These are phyloP conservation scores for Stentor coeruleus DNA, from an alignment of 73 alveolate species.

Conservation along the genomic window DNA sequence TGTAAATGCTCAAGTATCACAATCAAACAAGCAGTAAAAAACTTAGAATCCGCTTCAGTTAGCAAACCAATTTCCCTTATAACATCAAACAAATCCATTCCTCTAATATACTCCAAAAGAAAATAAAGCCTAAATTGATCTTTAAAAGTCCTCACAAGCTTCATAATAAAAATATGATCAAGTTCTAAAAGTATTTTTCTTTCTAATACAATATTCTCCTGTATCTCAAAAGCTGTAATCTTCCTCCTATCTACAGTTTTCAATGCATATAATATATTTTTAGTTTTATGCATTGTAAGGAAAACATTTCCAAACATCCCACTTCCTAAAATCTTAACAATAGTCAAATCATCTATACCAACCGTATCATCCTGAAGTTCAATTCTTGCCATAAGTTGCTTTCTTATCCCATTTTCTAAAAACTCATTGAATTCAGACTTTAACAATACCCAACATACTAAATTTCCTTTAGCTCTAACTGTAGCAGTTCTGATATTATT, in stretches of 20 bases:
- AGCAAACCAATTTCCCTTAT: constrained; percentile 40
- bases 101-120: constrained; percentile 36
- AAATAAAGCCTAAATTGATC: constrained; percentile 28
- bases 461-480: constrained; percentile 43
- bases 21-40: not conserved
- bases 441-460: constrained; percentile 32
- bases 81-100: constrained; percentile 42
- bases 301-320: constrained; percentile 35
- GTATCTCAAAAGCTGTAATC: constrained; percentile 28
- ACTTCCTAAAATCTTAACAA: constrained; percentile 42
- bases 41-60: not conserved
- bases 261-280: constrained; percentile 34
- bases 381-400: constrained; percentile 26
- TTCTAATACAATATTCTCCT: constrained; percentile 33
- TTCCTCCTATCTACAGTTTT: constrained; percentile 27
- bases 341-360: constrained; percentile 40
- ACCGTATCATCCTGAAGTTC: constrained; percentile 41
- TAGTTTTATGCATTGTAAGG: constrained; percentile 14
- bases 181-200: constrained; percentile 27
- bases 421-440: constrained; percentile 29
- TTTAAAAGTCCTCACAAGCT: constrained; percentile 30
- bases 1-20: not conserved
- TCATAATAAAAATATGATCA: constrained; percentile 35
- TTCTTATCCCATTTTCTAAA: constrained; percentile 32
- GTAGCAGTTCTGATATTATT: constrained; percentile 46